Base-by-base conservation (phyloP, 306 rosid genomes). In the Canavalia gladiata region DNA sequence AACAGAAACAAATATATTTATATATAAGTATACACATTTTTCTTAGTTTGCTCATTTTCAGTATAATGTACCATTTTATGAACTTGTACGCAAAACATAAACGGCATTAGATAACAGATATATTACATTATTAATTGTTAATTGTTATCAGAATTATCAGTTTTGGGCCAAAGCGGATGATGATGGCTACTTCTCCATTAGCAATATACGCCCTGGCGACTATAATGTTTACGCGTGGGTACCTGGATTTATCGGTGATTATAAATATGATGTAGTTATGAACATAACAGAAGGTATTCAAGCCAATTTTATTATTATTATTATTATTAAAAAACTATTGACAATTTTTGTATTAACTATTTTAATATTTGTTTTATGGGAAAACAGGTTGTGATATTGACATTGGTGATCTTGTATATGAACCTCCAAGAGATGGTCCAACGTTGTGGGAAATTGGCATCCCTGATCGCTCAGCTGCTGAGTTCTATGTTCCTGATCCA, bases 361-460 rank as follows among this genome's bases (percentile, higher is more conserved):
- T 52, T 11, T 34, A 18, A 43, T 18, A 13, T 75, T 63, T 75
- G 68, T 11, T 76, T 70, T 9, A 62, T 70, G 33, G 70, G 46
- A 56, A 58, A 78, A 69, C 86, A 94, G 97, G 93, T 31, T 12
- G 82, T 74, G 84, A 79, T 13, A 88, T 87, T 62, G 88, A 88
- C 25, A 54, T 89, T 30, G 99, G 95, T 57, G 88, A 88, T 45
- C 77, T 89, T 67, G 90, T 89, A 1, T 91, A 86, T 75, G 90
- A 91, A 33, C 92, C 97, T 3, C 97, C 90, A 50, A 91, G 99
- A 87, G 88, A 87, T 77, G 99, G 97, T 4, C 91, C 97, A 7
- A 95, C 99, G 35, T 58, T 90, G 56, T 95, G 99, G 99, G 99
- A 95, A 91, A 95, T 95, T 65, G 97, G 97, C 58, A 76, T 87